Evolutionary conservation across 352 stramenopile genomes (phyloP).

Genomic region (Phytopythium vexans): DNA sequence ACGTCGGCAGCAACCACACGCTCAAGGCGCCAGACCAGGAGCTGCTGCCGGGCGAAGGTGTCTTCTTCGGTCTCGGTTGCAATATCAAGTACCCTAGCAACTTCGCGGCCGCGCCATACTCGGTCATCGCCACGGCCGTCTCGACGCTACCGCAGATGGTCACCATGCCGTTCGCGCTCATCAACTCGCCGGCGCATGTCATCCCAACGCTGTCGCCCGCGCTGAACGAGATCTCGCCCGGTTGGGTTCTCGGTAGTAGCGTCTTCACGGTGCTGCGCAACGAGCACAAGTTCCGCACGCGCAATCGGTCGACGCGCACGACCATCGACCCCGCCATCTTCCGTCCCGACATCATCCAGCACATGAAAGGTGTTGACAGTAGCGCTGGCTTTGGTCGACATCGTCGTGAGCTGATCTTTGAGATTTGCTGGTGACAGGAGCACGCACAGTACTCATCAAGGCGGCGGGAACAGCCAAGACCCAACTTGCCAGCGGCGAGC

Average conservation of each 20-base stretch:
- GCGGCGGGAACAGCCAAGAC: constrained; percentile 39
- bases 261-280: constrained; percentile 91
- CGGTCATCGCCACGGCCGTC: constrained; percentile 92
- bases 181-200: constrained; percentile 72
- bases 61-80: constrained; percentile 94
- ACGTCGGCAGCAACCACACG: constrained; percentile 97
- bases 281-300: constrained; percentile 83
- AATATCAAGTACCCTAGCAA: constrained; percentile 96
- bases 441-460: constrained; percentile 28
- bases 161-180: constrained; percentile 76
- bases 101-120: constrained; percentile 90
- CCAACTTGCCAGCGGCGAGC: constrained; percentile 34
- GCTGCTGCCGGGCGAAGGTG: constrained; percentile 89
- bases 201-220: constrained; percentile 76
- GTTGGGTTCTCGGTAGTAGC: constrained; percentile 88
- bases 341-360: constrained; percentile 64
- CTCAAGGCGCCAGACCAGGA: constrained; percentile 90
- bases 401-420: background rate
- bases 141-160: constrained; percentile 87
- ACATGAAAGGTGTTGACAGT: constrained; percentile 58
- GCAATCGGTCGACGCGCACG: constrained; percentile 73
- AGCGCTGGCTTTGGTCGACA: background rate
- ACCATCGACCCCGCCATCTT: constrained; percentile 62
- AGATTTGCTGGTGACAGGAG: constrained; percentile 20
- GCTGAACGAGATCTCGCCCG: constrained; percentile 83